phyloP scores from a whole-genome alignment of 768 basidiomycete species.

The Boletus rufocinnamomeus region DNA sequence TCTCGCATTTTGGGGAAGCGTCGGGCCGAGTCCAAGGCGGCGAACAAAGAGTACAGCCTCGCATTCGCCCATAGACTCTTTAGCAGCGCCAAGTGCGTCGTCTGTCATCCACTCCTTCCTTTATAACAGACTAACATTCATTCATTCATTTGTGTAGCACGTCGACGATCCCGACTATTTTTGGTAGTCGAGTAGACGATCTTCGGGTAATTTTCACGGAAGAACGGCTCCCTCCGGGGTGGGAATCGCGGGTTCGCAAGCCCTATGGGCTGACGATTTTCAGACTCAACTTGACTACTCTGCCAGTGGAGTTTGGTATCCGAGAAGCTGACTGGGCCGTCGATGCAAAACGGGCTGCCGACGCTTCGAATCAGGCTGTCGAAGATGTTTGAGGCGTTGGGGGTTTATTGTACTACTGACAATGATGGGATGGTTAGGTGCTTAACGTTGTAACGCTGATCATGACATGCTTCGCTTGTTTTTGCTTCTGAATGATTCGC shows the following conservation, averaged over 20 bases:
- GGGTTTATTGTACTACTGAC: not conserved
- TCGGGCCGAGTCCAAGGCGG: constrained; percentile 52
- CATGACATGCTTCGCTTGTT: not conserved
- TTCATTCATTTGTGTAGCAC: constrained; percentile 40
- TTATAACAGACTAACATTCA: not conserved
- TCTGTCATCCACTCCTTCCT: not conserved
- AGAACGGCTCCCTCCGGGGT: constrained; percentile 68
- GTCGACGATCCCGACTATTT: constrained; percentile 61
- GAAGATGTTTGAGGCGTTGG: not conserved
- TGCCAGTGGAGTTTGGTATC: constrained; percentile 8
- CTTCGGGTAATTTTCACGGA: constrained; percentile 56
- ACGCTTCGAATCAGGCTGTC: not conserved
- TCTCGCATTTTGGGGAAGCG: constrained; percentile 59
- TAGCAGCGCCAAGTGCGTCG: constrained; percentile 63
- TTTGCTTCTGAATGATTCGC: not conserved
- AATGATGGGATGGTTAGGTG: not conserved
- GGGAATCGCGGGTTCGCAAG: constrained; percentile 61
- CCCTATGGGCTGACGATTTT: constrained; percentile 59
- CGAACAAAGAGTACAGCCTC: constrained; percentile 60
- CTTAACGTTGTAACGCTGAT: not conserved
- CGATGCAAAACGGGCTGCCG: not conserved
- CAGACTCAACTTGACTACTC: constrained; percentile 45
- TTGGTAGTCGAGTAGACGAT: constrained; percentile 61
- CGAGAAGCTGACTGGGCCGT: constrained; percentile 20
- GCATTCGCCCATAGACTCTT: constrained; percentile 57